These are phyloP conservation scores for Acrasis kona DNA, from an alignment of 78 protist genomes.

Conservation along the genomic window DNA sequence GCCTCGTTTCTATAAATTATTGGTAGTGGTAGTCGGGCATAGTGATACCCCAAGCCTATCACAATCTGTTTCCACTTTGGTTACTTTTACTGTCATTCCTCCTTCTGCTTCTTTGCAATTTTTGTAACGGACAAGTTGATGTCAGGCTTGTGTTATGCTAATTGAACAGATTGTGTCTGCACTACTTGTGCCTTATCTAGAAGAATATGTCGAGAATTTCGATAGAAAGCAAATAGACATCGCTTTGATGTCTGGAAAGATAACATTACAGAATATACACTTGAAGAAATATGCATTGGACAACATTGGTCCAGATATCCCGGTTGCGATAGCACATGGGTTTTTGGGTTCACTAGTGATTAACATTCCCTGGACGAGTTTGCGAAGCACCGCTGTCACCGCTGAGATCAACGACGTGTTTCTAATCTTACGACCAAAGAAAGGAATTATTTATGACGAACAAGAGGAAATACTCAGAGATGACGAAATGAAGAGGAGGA, in stretches of 20 bases:
- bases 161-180: background rate
- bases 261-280: background rate
- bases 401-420: background rate
- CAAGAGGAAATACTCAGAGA: background rate
- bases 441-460: background rate
- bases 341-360: background rate
- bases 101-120: too few species aligned
- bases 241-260: background rate
- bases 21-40: too few species aligned
- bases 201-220: background rate
- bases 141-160: background rate
- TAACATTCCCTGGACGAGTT: constrained; percentile 5
- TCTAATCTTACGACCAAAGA: background rate
- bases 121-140: too few species aligned
- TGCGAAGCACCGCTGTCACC: background rate
- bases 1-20: too few species aligned
- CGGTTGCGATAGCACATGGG: background rate
- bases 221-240: background rate
- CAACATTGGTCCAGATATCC: background rate
- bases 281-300: background rate
- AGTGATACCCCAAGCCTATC: too few species aligned
- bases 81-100: too few species aligned
- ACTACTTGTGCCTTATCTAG: background rate
- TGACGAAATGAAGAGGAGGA: background rate
- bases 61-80: too few species aligned